These are phyloP conservation scores for Chrysanthemum lavandulifolium DNA, from an alignment of 129 eudicot species.

Conservation along the genomic window DNA sequence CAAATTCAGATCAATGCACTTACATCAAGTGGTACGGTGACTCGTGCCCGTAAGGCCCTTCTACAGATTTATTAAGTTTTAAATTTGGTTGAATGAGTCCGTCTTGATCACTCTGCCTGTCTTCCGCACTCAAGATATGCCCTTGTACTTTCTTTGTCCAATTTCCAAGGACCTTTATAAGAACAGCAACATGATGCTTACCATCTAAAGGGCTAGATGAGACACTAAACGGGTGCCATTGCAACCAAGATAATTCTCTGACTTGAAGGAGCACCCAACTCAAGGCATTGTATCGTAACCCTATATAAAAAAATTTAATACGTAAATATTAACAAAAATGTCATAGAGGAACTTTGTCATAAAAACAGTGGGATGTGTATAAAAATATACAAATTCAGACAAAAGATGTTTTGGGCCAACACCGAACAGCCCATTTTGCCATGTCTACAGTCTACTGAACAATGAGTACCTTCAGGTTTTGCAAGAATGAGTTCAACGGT, in stretches of 20 bases:
- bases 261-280: constrained; percentile 75
- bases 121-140: constrained; percentile 30
- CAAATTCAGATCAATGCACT: constrained; percentile 16
- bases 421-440: not conserved
- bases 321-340: not conserved
- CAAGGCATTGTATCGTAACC: constrained; percentile 68
- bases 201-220: constrained; percentile 84
- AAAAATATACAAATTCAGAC: not conserved
- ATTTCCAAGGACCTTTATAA: constrained; percentile 73
- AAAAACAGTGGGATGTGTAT: not conserved
- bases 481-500: constrained; percentile 70
- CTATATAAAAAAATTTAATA: constrained; percentile 33
- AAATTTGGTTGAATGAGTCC: constrained; percentile 33
- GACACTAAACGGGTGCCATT: constrained; percentile 96
- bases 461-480: constrained; percentile 67
- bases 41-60: constrained; percentile 91
- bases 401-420: not conserved
- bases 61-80: constrained; percentile 59
- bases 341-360: not conserved
- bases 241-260: constrained; percentile 74
- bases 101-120: constrained; percentile 24
- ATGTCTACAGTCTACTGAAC: not conserved
- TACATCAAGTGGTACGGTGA: constrained; percentile 73
- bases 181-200: constrained; percentile 60
- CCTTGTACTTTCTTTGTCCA: constrained; percentile 72